Base-by-base conservation (phyloP, 75 land plant species). In the Selaginella moellendorffii region DNA sequence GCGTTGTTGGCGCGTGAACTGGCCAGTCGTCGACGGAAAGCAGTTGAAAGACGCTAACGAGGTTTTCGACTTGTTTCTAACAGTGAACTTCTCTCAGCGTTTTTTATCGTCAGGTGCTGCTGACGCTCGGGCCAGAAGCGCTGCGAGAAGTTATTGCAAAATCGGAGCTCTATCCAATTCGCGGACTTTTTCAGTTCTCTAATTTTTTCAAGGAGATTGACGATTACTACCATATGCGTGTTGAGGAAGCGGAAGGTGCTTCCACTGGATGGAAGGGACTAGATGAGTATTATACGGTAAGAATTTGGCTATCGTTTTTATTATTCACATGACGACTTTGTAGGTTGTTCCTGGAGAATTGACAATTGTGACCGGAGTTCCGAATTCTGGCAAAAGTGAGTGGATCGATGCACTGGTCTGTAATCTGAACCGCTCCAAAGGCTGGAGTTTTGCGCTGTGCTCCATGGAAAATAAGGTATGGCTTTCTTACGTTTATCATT, bases 311-410 rank as follows among this genome's bases (percentile, higher is more conserved):
- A 46, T 46, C 18, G 51, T 46, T 24, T 23, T 8, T 0, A 5
- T 0, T 42, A n/a, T 31, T 31, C 20, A 52, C 46, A 36, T 14
- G 14, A 36, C 46, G 59, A 2, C 27, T 5, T 66, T 53, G 31
- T 76, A 89, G 96, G 88, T 95, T 62, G 81, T 86, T 29, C 99
- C 99, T 28, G 99, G 99, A 27, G 99, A 95, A 71, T 74, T 95
- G 60, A 89, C 97, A n/a, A 26, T 95, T 25, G 83, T 95, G 24
- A 81, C 91, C 28, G 99, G 99, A 24, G 96, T 95, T 30, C 99
- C 99, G 0, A 88, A 87, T 69, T 95, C 99, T 5, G 99, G 99
- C 5, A 95, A 95, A 75, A 95, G 99, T 77, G 99, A 95, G 78
- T 95, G 99, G 99, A 89, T 95, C 79, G 99, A 95, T 74, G 99